These are phyloP conservation scores for Nephelium lappaceum DNA, from an alignment of 345 rosid genomes.

Conservation along the genomic window DNA sequence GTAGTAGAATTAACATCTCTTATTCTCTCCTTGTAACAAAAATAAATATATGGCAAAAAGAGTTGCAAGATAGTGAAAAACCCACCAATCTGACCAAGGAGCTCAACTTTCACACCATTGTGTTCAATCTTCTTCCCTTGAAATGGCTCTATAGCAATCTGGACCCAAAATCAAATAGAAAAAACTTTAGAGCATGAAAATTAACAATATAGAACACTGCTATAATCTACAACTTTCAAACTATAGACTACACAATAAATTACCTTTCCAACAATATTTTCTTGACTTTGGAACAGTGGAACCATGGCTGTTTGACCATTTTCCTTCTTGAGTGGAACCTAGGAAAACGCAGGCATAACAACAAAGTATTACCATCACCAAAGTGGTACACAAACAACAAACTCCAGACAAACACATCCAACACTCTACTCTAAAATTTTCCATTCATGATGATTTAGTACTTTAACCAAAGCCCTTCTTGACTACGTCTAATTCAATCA, in stretches of 20 bases:
- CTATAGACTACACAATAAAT: not conserved
- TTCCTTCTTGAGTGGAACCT: constrained; percentile 96
- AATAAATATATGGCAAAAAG: not conserved
- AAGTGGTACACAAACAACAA: not conserved
- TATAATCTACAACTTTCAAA: constrained; percentile 6
- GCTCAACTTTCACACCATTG: constrained; percentile 94
- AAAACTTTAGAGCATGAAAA: not conserved
- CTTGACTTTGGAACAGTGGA: constrained; percentile 93
- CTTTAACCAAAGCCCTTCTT: not conserved
- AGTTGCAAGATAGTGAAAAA: constrained; percentile 4
- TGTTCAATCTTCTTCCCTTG: constrained; percentile 96
- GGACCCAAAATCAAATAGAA: constrained; percentile 16
- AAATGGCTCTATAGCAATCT: constrained; percentile 82
- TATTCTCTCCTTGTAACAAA: not conserved
- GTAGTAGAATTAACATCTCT: not conserved
- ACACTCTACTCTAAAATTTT: not conserved
- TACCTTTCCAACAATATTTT: constrained; percentile 92
- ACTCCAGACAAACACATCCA: not conserved
- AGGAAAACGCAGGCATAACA: constrained; percentile 9
- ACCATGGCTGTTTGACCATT: constrained; percentile 82
- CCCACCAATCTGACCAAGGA: constrained; percentile 95
- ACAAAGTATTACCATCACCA: constrained; percentile 8
- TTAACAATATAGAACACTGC: not conserved
- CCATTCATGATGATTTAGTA: not conserved
- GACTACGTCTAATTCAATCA: not conserved